These are phyloP conservation scores for Crucibulum laeve DNA, from an alignment of 768 basidiomycete species.

Conservation along the genomic window DNA sequence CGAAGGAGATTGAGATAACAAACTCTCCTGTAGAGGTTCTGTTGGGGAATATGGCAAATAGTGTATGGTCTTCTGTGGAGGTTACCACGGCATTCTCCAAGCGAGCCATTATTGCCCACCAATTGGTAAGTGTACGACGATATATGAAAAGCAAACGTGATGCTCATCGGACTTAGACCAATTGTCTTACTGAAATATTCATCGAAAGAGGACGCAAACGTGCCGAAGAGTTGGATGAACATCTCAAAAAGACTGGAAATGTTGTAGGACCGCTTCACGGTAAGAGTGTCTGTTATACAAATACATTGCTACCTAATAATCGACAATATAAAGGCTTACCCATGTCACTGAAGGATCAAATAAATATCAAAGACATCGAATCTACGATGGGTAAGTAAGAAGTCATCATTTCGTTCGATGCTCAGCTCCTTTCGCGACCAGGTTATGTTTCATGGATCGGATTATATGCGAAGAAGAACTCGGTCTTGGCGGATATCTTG, in stretches of 20 bases:
- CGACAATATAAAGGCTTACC: constrained; percentile 38
- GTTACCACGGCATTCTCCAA: constrained; percentile 75
- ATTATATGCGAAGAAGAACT: constrained; percentile 49
- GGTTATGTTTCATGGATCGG: constrained; percentile 77
- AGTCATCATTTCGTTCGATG: neutral
- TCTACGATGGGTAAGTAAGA: constrained; percentile 50
- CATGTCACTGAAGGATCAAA: constrained; percentile 72
- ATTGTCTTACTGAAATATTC: constrained; percentile 84
- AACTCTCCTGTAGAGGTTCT: constrained; percentile 1
- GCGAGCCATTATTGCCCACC: constrained; percentile 76
- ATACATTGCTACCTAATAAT: neutral
- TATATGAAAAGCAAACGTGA: neutral
- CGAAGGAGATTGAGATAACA: constrained; percentile 17
- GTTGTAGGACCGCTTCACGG: constrained; percentile 73
- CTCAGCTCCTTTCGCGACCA: constrained; percentile 13
- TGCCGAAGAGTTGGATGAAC: constrained; percentile 63
- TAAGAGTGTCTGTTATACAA: constrained; percentile 10
- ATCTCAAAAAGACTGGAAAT: constrained; percentile 57
- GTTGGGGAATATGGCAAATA: neutral
- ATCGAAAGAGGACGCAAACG: constrained; percentile 63
- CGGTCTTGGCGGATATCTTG: constrained; percentile 65
- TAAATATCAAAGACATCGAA: constrained; percentile 65
- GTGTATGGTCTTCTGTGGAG: constrained; percentile 35
- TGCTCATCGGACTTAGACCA: constrained; percentile 40
- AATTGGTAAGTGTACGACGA: constrained; percentile 48